These are phyloP conservation scores for Ilex aquifolium DNA, from an alignment of 257 asterid species.

Conservation along the genomic window DNA sequence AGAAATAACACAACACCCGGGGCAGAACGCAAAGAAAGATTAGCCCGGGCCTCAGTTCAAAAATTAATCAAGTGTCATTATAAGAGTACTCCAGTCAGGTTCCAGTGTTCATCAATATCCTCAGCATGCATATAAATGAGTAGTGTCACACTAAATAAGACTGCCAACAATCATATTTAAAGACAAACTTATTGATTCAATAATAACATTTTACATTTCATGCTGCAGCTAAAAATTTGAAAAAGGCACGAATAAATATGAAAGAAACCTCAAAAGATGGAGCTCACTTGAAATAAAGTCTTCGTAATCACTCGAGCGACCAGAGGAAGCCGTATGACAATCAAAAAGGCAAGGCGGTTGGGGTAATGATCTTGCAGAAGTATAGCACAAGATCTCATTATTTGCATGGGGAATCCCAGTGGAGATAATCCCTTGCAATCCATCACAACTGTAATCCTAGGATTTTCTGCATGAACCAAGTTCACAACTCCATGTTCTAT, in stretches of 20 bases:
- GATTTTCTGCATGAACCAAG: conserved; percentile 24
- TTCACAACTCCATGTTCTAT: conserved; percentile 33
- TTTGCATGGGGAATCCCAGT: conserved; percentile 37
- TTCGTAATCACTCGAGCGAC: conserved; percentile 35
- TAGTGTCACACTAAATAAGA: too few relatives aligned
- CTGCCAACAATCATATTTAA: too few relatives aligned
- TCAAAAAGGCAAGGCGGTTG: conserved; percentile 32
- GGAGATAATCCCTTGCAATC: conserved; percentile 46
- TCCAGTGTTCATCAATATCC: too few relatives aligned
- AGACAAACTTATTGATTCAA: too few relatives aligned
- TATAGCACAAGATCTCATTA: conserved; percentile 42
- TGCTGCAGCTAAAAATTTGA: too few relatives aligned
- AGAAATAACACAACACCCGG: too few relatives aligned
- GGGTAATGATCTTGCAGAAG: conserved; percentile 51
- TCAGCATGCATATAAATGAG: too few relatives aligned
- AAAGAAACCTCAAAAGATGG: not conserved
- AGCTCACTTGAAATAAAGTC: conserved; percentile 34
- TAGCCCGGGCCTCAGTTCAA: too few relatives aligned
- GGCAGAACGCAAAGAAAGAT: too few relatives aligned
- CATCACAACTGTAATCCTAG: conserved; percentile 39
- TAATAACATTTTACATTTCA: too few relatives aligned
- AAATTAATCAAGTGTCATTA: too few relatives aligned
- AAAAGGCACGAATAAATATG: not conserved
- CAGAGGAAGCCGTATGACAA: conserved; percentile 34
- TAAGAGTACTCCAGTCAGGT: too few relatives aligned